Base-by-base conservation (phyloP, 2,329 filamentous ascomycete genomes). In the Gliomastix tumulicola region DNA sequence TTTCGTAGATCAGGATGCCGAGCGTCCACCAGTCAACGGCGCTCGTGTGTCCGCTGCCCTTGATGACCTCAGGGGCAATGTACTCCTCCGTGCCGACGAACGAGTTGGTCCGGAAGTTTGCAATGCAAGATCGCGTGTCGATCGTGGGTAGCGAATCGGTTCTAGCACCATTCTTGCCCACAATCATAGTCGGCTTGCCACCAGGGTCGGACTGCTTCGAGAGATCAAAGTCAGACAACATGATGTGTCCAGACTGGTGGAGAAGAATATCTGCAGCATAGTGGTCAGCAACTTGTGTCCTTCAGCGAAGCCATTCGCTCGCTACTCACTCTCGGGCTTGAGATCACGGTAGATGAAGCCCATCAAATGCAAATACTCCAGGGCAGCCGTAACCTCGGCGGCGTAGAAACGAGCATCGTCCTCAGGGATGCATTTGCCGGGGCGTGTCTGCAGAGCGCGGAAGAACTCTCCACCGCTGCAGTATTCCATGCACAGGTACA, bases 401-500 rank as follows among this genome's bases (percentile, higher is more conserved):
- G 92, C 92, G 55, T 98, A 98, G 59, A 98, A 98, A 35, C 90
- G 79, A 30, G 92, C 92, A 51, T 95, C 92, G 43, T 98, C 92
- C 59, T 98, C 92, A 27, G 89, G 83, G 34, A 98, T 94, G 55
- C 88, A 97, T 66, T 97, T 98, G 50, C 94, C 94, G 9, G 92
- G 92, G 21, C 92, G 80, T 6, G 92, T 97, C 68, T 98, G 92
- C 32, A 98, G 70, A 19, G 92, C 92, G 59, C 92, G 75, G 71
- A 98, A 98, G 68, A 98, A 98, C 62, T 98, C 92, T 43, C 92
- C 92, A 47, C 92, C 92, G 51, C 89, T 97, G 71, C 92, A 98
- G 59, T 98, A 98, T 62, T 98, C 92, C 92, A 98, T 98, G 60
- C 92, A 98, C n/a, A 98, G 74, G 57, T 98, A 98, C 30, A 98